These are phyloP conservation scores for Fusarium coicis DNA, from an alignment of 2,329 filamentous ascomycete genomes.

Conservation along the genomic window DNA sequence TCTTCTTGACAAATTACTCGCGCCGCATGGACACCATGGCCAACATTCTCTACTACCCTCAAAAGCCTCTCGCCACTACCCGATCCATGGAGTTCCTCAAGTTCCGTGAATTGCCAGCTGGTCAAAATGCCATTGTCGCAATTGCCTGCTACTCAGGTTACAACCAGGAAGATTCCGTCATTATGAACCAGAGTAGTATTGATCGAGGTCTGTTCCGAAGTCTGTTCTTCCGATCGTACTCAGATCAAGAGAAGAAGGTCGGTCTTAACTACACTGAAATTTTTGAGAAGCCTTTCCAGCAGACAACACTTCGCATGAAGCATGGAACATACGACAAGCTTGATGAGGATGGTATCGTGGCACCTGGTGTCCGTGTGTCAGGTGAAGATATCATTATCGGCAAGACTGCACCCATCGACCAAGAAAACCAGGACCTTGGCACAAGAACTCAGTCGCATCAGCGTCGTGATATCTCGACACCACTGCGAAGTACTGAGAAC, in stretches of 20 bases:
- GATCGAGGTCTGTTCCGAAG: slow-evolving; percentile 97
- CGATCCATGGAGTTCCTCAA: slow-evolving; percentile 99
- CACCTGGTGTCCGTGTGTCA: slow-evolving; percentile 91
- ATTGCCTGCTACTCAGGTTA: slow-evolving; percentile 98
- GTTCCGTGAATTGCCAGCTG: slow-evolving; percentile 95
- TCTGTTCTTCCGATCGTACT: slow-evolving; percentile 97
- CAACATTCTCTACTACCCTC: slow-evolving; percentile 98
- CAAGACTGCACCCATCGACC: slow-evolving; percentile 94
- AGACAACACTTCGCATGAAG: slow-evolving; percentile 90
- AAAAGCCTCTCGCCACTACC: slow-evolving; percentile 96
- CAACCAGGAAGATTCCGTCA: slow-evolving; percentile 99
- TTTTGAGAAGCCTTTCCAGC: slow-evolving; percentile 93
- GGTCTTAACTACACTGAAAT: slow-evolving; percentile 92
- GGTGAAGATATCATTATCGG: slow-evolving; percentile 99
- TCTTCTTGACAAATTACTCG: slow-evolving; percentile 96
- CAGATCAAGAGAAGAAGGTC: slow-evolving; percentile 95
- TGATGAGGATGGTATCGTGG: slow-evolving; percentile 94
- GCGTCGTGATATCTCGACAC: slow-evolving; percentile 95
- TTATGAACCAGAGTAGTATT: slow-evolving; percentile 99
- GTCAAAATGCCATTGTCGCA: slow-evolving; percentile 97
- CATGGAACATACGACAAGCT: slow-evolving; percentile 97
- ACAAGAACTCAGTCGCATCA: slow-evolving; percentile 90
- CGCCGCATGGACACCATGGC: slow-evolving; percentile 99
- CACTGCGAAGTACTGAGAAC: slow-evolving; percentile 92
- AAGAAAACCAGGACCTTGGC: slow-evolving; percentile 92